Evolutionary conservation across 768 basidiomycete genomes (phyloP).

Genomic region (Sporobolomyces roseus): DNA sequence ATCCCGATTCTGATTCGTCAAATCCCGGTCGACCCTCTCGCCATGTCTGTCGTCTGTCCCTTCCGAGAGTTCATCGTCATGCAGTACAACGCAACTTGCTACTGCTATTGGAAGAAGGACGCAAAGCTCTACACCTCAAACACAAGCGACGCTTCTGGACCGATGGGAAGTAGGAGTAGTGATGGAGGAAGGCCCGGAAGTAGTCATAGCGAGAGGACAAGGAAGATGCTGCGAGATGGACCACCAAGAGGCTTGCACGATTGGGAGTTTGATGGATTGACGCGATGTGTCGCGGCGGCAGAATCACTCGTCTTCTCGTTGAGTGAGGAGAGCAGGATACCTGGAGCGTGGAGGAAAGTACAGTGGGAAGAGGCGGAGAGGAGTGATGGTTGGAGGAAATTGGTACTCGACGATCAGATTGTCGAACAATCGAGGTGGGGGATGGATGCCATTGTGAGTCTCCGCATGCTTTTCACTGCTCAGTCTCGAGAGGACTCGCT

Average conservation of each 20-base stretch:
- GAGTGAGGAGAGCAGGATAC: constrained; percentile 32
- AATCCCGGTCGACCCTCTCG: constrained; percentile 36
- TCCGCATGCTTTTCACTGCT: background rate
- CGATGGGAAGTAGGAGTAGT: constrained; percentile 1
- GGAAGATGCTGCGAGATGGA: constrained; percentile 17
- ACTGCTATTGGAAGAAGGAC: constrained; percentile 27
- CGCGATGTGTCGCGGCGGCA: constrained; percentile 27
- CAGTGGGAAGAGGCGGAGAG: constrained; percentile 42
- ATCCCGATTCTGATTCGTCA: constrained; percentile 23
- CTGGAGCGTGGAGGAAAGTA: constrained; percentile 35
- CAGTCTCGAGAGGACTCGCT: background rate
- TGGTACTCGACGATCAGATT: constrained; percentile 34
- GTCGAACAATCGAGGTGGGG: constrained; percentile 38
- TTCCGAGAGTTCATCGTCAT: constrained; percentile 39
- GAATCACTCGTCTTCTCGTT: constrained; percentile 36
- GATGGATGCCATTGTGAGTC: constrained; percentile 32
- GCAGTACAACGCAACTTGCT: constrained; percentile 31
- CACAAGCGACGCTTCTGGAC: background rate
- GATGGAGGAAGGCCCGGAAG: constrained; percentile 12
- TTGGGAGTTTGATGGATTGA: constrained; percentile 36
- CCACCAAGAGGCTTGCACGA: constrained; percentile 24
- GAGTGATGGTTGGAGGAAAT: constrained; percentile 34
- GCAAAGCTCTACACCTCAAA: constrained; percentile 26
- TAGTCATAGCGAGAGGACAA: constrained; percentile 18
- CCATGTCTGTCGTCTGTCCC: constrained; percentile 39